Conservation (phyloP, 352 stramenopile species). For the Pythium rhizo-oryzae region DNA sequence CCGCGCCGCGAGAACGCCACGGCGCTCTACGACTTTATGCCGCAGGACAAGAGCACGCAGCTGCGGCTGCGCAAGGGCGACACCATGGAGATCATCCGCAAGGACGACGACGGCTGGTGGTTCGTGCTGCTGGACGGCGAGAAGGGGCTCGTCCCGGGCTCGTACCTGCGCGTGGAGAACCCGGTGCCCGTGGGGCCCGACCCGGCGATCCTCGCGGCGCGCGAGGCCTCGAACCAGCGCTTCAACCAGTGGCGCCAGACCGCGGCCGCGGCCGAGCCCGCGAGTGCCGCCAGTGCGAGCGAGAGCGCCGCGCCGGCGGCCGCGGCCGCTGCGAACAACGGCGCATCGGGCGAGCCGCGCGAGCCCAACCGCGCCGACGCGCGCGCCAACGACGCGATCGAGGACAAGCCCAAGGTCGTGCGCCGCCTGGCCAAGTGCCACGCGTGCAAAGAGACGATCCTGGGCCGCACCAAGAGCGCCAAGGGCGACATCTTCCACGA, state of each 20-base stretch:
- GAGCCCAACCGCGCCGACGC: slow-evolving; percentile 43
- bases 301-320: slow-evolving; percentile 1
- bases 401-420: slow-evolving; percentile 68
- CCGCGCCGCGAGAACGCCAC: slow-evolving; percentile 58
- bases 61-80: slow-evolving; percentile 73
- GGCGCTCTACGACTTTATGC: slow-evolving; percentile 79
- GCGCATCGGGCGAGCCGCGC: not conserved
- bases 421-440: slow-evolving; percentile 77
- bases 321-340: not conserved
- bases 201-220: slow-evolving; percentile 62
- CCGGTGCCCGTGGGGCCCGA: slow-evolving; percentile 57
- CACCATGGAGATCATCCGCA: slow-evolving; percentile 75
- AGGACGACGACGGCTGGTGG: slow-evolving; percentile 85
- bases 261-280: not conserved
- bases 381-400: slow-evolving; percentile 50
- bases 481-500: slow-evolving; percentile 87
- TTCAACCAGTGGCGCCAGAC: slow-evolving; percentile 56
- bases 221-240: slow-evolving; percentile 76
- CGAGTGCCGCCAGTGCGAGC: not conserved
- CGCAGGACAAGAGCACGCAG: slow-evolving; percentile 67
- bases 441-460: slow-evolving; percentile 83
- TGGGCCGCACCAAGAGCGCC: slow-evolving; percentile 74
- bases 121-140: slow-evolving; percentile 78
- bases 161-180: slow-evolving; percentile 74
- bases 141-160: slow-evolving; percentile 79